Conservation (phyloP, 805 yeast species). For the Kuraishia ogatae region DNA sequence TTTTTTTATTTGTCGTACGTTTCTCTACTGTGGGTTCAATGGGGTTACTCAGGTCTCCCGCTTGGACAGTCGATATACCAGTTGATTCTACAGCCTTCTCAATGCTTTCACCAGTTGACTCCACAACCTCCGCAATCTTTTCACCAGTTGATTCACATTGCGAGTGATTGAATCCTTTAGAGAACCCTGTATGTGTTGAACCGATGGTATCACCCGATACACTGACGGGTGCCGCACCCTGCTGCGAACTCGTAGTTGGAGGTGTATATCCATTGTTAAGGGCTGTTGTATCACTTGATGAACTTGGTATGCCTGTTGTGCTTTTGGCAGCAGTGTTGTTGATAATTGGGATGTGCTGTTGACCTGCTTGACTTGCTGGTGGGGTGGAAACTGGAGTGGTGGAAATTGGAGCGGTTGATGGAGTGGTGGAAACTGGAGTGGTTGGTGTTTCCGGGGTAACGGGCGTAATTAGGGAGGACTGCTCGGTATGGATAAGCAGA, state of each 20-base stretch:
- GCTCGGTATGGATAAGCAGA: neutral
- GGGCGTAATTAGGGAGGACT: neutral
- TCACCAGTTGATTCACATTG: too few relatives aligned
- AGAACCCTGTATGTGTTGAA: too few relatives aligned
- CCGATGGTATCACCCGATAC: neutral
- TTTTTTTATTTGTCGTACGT: neutral
- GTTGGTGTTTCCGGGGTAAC: neutral
- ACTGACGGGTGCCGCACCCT: neutral
- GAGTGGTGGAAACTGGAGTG: too few relatives aligned
- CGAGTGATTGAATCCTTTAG: too few relatives aligned
- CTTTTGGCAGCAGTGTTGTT: too few relatives aligned
- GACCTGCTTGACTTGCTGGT: neutral
- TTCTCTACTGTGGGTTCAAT: neutral
- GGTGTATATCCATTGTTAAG: neutral
- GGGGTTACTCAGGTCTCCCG: neutral
- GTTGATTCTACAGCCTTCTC: neutral
- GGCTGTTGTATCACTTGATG: neutral
- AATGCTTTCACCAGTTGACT: too few relatives aligned
- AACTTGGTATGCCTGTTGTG: neutral
- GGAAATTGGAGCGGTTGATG: neutral
- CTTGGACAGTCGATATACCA: too few relatives aligned
- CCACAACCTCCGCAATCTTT: too few relatives aligned
- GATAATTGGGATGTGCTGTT: too few relatives aligned
- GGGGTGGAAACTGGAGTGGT: neutral
- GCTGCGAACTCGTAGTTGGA: neutral